A percentile compares a stretch with the other conserved stretches of the same genome.
Evolutionary conservation across 176 grass and related monocot species (phyloP).

Genomic region (Typha latifolia): DNA sequence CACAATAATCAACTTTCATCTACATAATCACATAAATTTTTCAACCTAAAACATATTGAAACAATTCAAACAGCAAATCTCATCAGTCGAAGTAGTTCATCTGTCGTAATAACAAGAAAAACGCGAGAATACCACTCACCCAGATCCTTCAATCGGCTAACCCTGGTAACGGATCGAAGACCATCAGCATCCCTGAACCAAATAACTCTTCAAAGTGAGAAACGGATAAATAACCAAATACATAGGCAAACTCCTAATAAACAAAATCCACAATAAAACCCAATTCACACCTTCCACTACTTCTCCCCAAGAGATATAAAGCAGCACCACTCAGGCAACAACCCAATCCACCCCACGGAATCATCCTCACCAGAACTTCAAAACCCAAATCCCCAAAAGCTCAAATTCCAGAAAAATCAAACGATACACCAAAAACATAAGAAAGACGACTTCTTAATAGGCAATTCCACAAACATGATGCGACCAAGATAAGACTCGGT

Average conservation of each 20-base stretch:
- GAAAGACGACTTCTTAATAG: no score
- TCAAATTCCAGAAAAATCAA: no score
- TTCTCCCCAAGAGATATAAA: conserved; percentile 83
- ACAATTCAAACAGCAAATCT: no score
- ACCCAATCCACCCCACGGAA: conserved; percentile 81
- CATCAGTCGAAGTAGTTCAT: no score
- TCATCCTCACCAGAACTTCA: conserved; percentile 31
- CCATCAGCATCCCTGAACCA: conserved; percentile 59
- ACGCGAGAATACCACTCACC: conserved; percentile 30
- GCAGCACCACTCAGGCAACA: conserved; percentile 81
- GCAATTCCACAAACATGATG: no score
- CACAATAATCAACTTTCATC: no score
- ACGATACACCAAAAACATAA: no score
- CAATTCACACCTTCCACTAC: conserved; percentile 64
- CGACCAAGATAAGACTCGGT: no score
- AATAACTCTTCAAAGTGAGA: neutral
- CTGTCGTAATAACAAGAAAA: conserved; percentile 6
- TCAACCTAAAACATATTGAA: no score
- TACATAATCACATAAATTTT: no score
- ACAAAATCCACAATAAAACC: neutral
- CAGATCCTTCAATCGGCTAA: conserved; percentile 78
- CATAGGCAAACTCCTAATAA: neutral
- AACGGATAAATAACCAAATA: neutral
- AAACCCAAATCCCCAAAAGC: neutral
- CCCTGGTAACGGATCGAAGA: conserved; percentile 69